Evolutionary conservation across 2,329 filamentous ascomycete species (phyloP).

Genomic region (Arthrinium phaeospermum): DNA sequence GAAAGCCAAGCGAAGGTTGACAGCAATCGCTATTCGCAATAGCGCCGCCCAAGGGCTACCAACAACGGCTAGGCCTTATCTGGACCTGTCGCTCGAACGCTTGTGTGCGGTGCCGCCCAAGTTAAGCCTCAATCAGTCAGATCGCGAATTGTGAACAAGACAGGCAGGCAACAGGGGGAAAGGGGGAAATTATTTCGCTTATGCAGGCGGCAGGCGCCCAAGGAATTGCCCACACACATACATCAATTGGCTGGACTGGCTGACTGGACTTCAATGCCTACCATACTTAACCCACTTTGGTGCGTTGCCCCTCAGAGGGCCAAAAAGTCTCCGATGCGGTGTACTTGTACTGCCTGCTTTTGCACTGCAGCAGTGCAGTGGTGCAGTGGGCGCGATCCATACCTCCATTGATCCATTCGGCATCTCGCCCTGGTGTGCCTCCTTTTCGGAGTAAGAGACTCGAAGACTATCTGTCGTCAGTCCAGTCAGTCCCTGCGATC

Average conservation of each 20-base stretch:
- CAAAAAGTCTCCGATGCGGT: constrained; percentile 1
- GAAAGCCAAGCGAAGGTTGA: constrained; percentile 7
- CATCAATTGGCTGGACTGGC: background rate
- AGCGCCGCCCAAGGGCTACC: background rate
- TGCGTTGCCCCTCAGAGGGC: background rate
- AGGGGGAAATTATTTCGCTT: constrained; percentile 7
- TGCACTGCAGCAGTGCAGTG: background rate
- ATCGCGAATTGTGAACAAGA: background rate
- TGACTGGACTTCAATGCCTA: background rate
- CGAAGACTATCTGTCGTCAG: background rate
- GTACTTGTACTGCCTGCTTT: background rate
- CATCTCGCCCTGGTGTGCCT: background rate
- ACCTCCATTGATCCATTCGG: background rate
- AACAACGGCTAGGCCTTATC: background rate
- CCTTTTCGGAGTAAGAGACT: background rate
- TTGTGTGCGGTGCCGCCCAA: background rate
- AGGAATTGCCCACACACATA: background rate
- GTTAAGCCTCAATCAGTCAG: background rate
- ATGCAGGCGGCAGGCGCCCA: background rate
- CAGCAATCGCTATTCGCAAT: background rate
- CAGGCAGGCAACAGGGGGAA: background rate
- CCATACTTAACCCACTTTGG: background rate
- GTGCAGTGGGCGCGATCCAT: background rate
- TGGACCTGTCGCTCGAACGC: background rate
- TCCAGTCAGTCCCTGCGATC: background rate